Evolutionary conservation across 139 green algal genomes (phyloP).

Genomic region (Tetraselmis striata): DNA sequence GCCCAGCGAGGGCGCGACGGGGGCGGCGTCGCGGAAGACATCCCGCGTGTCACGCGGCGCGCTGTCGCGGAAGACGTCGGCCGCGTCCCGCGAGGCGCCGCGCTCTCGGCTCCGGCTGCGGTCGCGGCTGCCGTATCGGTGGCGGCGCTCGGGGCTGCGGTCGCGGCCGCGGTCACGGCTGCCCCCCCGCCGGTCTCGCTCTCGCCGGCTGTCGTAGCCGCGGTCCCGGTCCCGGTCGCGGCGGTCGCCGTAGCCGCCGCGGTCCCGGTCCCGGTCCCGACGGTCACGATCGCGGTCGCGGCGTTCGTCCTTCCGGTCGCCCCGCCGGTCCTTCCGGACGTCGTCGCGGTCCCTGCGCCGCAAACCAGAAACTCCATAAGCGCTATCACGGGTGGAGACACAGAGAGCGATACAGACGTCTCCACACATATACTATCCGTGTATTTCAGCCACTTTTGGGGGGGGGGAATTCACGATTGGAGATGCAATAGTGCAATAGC

Average conservation of each 20-base stretch:
- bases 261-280: background rate
- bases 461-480: too few relatives aligned
- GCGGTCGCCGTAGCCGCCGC: background rate
- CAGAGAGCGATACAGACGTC: too few relatives aligned
- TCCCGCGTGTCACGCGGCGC: background rate
- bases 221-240: background rate
- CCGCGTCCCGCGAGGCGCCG: background rate
- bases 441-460: too few relatives aligned
- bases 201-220: background rate
- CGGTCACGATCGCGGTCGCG: background rate
- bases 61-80: background rate
- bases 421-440: too few relatives aligned
- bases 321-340: background rate
- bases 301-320: background rate
- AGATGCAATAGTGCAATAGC: too few relatives aligned
- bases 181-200: background rate
- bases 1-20: background rate
- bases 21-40: background rate
- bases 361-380: too few relatives aligned
- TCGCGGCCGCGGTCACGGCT: background rate
- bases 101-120: background rate
- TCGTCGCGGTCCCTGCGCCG: too few relatives aligned
- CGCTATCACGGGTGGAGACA: too few relatives aligned
- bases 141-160: too few relatives aligned
- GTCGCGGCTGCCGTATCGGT: too few relatives aligned